Percentiles rank a stretch among this genome's conserved stretches.
Evolutionary conservation across 2,329 filamentous ascomycete species (phyloP).

Genomic region (Ceratocystis ficicola): DNA sequence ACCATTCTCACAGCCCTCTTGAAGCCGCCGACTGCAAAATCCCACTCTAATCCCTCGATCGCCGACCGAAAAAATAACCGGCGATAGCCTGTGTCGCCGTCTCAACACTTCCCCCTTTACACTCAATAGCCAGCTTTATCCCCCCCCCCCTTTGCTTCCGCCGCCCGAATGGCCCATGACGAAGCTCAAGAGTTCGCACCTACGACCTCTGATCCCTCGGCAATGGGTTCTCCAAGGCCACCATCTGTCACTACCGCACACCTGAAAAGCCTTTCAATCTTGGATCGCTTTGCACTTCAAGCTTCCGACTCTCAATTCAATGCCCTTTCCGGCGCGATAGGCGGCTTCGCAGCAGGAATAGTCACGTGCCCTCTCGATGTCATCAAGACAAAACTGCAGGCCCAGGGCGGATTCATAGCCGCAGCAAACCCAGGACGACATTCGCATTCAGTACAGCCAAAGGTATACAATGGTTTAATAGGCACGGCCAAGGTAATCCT

Average conservation of each 20-base stretch:
- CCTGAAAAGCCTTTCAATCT: slow-evolving; percentile 33
- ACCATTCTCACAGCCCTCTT: slow-evolving; percentile 3
- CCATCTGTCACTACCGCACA: slow-evolving; percentile 37
- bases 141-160: neutral
- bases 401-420: slow-evolving; percentile 65
- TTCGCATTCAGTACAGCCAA: slow-evolving; percentile 38
- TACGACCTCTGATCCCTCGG: slow-evolving; percentile 18
- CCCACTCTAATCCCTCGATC: neutral
- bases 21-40: neutral
- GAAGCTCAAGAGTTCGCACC: slow-evolving; percentile 20
- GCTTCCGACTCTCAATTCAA: slow-evolving; percentile 59
- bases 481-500: slow-evolving; percentile 81
- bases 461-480: slow-evolving; percentile 72
- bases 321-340: slow-evolving; percentile 73
- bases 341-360: slow-evolving; percentile 83
- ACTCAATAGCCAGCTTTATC: neutral
- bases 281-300: slow-evolving; percentile 44
- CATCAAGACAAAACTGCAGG: slow-evolving; percentile 96
- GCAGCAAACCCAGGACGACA: slow-evolving; percentile 37
- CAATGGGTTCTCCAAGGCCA: slow-evolving; percentile 30
- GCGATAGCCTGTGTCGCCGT: neutral
- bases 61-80: slow-evolving; percentile 6
- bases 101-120: neutral
- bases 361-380: slow-evolving; percentile 96
- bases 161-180: slow-evolving; percentile 22